phyloP scores from a whole-genome alignment of 768 basidiomycete species.

The Xerocomellus chrysenteron region DNA sequence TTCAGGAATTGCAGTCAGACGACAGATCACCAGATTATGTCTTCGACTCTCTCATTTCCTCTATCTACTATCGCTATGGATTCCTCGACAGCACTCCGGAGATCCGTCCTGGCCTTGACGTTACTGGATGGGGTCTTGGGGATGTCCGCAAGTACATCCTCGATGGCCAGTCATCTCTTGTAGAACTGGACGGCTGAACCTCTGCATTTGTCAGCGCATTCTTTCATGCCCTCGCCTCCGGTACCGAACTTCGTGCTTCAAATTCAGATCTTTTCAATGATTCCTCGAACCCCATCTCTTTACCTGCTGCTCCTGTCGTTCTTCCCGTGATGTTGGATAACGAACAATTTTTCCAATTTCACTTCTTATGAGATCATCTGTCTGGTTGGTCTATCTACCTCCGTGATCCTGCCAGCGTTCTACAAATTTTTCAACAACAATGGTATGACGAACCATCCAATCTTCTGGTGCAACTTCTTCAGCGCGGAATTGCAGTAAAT shows the following conservation, averaged over 20 bases:
- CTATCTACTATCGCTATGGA: not conserved
- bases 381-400: not conserved
- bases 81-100: not conserved
- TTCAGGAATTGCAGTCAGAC: too few species aligned
- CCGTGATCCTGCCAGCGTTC: not conserved
- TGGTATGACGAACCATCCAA: not conserved
- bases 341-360: not conserved
- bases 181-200: not conserved
- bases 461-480: not conserved
- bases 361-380: not conserved
- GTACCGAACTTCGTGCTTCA: not conserved
- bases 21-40: too few species aligned
- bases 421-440: not conserved
- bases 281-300: not conserved
- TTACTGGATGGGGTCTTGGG: not conserved
- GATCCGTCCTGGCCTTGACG: too few species aligned
- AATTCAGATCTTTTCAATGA: not conserved
- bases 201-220: not conserved
- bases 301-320: not conserved
- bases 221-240: not conserved
- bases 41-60: too few species aligned
- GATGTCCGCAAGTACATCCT: not conserved
- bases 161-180: not conserved
- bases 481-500: too few species aligned
- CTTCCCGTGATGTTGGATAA: not conserved